Percentiles rank a stretch among this genome's conserved stretches.
phyloP scores from a whole-genome alignment of 2,329 filamentous ascomycete genomes.

The Pseudocercospora cruenta region DNA sequence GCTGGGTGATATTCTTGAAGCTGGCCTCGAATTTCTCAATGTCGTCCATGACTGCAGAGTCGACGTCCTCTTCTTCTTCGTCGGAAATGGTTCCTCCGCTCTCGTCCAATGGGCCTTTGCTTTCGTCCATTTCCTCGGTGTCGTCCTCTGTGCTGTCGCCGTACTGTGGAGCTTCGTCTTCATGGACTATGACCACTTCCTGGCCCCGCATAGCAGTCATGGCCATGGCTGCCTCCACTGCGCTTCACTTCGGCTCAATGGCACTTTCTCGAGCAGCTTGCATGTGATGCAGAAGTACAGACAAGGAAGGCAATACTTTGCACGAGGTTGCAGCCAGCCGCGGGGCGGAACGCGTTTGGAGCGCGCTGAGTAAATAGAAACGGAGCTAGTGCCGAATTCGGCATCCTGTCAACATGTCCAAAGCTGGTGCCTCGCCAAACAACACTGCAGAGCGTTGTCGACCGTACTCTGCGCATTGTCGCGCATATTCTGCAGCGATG shows the following conservation, averaged over 20 bases:
- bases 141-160: constrained; percentile 40
- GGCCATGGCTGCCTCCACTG: constrained; percentile 18
- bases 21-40: constrained; percentile 82
- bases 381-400: neutral
- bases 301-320: constrained; percentile 5
- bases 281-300: constrained; percentile 8
- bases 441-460: neutral
- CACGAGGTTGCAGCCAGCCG: neutral
- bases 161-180: constrained; percentile 25
- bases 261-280: neutral
- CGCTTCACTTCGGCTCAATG: neutral
- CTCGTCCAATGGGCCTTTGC: constrained; percentile 53
- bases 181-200: constrained; percentile 29
- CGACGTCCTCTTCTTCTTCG: constrained; percentile 64
- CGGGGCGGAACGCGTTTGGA: neutral
- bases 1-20: constrained; percentile 80
- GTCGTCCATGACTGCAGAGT: constrained; percentile 74
- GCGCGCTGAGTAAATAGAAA: constrained; percentile 1
- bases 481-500: constrained; percentile 57
- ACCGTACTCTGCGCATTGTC: neutral
- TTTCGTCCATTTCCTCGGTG: constrained; percentile 51
- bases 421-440: neutral
- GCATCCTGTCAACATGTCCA: neutral
- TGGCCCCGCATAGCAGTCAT: constrained; percentile 17
- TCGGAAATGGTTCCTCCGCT: constrained; percentile 57